Percentiles rank a stretch among this genome's conserved stretches.
phyloP scores from a whole-genome alignment of 1,139 yeast genomes.

The Geotrichum reessii region DNA sequence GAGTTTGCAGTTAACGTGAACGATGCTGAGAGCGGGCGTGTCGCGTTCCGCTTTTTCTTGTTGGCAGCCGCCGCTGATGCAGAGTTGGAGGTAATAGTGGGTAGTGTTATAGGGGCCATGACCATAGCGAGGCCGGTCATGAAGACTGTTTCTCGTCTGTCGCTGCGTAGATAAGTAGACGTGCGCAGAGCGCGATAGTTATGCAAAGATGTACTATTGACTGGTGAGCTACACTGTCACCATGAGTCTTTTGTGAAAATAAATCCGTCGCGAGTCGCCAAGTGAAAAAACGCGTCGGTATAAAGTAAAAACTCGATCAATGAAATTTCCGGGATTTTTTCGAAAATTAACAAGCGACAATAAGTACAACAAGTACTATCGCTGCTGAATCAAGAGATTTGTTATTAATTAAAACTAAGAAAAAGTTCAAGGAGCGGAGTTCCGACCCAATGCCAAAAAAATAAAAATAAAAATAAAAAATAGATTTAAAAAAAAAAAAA shows the following conservation, averaged over 20 bases:
- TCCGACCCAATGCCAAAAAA: not conserved
- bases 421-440: not conserved
- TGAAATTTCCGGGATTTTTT: not conserved
- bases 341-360: not conserved
- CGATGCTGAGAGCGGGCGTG: not conserved
- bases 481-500: not conserved
- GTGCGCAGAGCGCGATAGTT: not conserved
- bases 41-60: not conserved
- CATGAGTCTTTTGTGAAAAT: not conserved
- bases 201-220: not conserved
- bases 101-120: slow-evolving; percentile 15
- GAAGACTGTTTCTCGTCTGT: not conserved
- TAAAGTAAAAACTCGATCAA: not conserved
- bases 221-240: not conserved
- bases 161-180: not conserved
- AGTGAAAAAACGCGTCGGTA: not conserved
- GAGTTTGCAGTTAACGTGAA: not conserved
- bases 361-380: not conserved
- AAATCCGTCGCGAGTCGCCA: not conserved
- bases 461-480: not conserved
- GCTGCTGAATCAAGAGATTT: not conserved
- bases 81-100: not conserved
- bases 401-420: not conserved
- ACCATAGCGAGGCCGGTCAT: slow-evolving; percentile 18
- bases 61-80: not conserved